A percentile compares a stretch with the other conserved stretches of the same genome.
Evolutionary conservation across 2,329 filamentous ascomycete species (phyloP).

Genomic region (Lasiodiplodia sp.): DNA sequence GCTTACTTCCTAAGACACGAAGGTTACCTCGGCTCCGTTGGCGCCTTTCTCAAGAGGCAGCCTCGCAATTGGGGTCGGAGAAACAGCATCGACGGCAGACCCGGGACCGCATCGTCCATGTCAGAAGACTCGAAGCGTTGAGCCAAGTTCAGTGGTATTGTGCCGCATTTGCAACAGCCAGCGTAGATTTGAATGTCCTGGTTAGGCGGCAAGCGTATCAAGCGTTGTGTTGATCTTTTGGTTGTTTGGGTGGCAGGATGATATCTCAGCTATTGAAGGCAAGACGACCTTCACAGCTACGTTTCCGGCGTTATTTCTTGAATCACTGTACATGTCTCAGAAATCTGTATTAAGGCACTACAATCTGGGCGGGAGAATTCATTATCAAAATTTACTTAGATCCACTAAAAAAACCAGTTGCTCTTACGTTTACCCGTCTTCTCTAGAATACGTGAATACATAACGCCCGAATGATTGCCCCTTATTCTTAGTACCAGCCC

Average conservation of each 20-base stretch:
- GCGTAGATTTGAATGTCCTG: not conserved
- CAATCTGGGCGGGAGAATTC: not conserved
- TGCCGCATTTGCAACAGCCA: not conserved
- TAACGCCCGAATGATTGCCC: conserved; percentile 1
- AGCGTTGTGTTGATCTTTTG: conserved; percentile 6
- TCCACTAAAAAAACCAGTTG: not conserved
- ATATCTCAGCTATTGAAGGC: conserved; percentile 8
- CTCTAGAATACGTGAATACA: conserved; percentile 4
- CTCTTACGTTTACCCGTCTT: not conserved
- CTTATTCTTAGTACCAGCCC: conserved; percentile 5
- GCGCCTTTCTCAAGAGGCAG: conserved; percentile 91
- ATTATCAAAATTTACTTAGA: not conserved
- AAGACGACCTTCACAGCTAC: not conserved
- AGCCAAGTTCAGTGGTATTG: not conserved
- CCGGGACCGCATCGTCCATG: not conserved
- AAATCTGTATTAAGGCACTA: not conserved
- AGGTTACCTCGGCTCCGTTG: conserved; percentile 92
- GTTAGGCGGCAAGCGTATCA: not conserved
- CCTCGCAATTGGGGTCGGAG: conserved; percentile 90
- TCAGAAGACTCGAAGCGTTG: not conserved
- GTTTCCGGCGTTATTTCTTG: not conserved
- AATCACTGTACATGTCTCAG: not conserved
- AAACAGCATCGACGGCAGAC: conserved; percentile 69
- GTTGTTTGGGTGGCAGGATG: conserved; percentile 1
- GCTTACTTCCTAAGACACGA: conserved; percentile 96